Base-by-base conservation (phyloP, 192 early-diverging fungal species). In the Pecoramyces ruminantium region DNA sequence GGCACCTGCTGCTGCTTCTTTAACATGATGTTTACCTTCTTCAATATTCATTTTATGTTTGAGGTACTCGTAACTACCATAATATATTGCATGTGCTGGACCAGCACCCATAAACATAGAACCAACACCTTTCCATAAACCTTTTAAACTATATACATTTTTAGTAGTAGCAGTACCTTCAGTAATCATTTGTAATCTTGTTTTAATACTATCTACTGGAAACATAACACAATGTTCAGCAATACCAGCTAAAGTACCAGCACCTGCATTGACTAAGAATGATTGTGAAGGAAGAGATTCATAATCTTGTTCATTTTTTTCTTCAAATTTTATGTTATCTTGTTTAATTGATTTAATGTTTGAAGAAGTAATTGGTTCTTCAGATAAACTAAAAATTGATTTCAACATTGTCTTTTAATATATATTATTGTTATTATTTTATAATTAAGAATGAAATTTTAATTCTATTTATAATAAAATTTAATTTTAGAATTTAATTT, bases 211-310 rank as follows among this genome's bases (percentile, higher is more conserved):
- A 85, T 99, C 97, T 27, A 97, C 87, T 3, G 96, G 97, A 85
- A 94, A 97, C 93, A 96, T 97, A 78, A 96, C 88, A 29, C 93
- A 91, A 84, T 99, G 97, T 86, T 99, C 97, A 78, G 93, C 94
- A 83, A 99, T 97, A 79, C 97, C 97, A n/a, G 97, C 97, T 21
- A 96, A 88, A 2, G 97, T 96, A 18, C 97, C 97, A 1, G 96
- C 97, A 40, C 94, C 86, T 84, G 96, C 86, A 84, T 97, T 94
- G 79, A 93, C 91, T 78, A 90, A 86, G 80, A 96, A 87, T 1
- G 92, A 87, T 12, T 95, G 90, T n/a, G 92, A 87, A n/a, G 94
- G 94, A 38, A 98, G 88, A 34, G 93, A 87, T 87, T 98, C 97
- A 86, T 98, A 98, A 84, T 97, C 97, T 58, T 30, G 78, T 79